Percentiles rank a stretch among this genome's conserved stretches.
Evolutionary conservation across 306 rosid genomes (phyloP).

Genomic region (Sechiopsis laciniata): DNA sequence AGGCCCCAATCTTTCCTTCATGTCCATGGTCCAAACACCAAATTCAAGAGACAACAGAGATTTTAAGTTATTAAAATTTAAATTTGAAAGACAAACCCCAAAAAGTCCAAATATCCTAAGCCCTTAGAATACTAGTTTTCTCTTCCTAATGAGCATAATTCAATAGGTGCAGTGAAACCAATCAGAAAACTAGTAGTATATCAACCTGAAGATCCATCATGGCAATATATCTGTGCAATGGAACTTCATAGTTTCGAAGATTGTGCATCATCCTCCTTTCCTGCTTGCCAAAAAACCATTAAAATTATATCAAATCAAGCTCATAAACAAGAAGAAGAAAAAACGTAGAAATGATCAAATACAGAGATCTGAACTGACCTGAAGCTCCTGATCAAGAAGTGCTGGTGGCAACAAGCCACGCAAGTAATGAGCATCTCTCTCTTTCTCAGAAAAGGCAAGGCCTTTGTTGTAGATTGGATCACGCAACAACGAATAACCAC

Average conservation of each 20-base stretch:
- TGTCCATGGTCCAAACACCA: background rate
- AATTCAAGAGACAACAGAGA: background rate
- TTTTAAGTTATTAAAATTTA: background rate
- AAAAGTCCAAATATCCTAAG: background rate
- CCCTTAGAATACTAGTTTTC: background rate
- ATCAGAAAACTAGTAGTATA: background rate
- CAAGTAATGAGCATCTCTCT: slow-evolving; percentile 91
- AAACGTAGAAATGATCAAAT: background rate
- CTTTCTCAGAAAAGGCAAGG: slow-evolving; percentile 70
- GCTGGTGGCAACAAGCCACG: slow-evolving; percentile 94
- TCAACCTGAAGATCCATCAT: slow-evolving; percentile 97
- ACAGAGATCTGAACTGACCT: slow-evolving; percentile 37
- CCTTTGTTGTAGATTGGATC: slow-evolving; percentile 97
- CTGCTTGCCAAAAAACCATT: slow-evolving; percentile 30
- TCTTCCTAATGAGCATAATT: background rate
- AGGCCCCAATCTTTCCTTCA: background rate
- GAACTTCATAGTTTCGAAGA: slow-evolving; percentile 84
- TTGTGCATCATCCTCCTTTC: slow-evolving; percentile 80
- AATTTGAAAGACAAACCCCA: background rate
- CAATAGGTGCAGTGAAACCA: background rate
- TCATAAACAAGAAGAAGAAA: background rate
- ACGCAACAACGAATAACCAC: slow-evolving; percentile 72
- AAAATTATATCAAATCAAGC: background rate
- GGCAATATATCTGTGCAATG: slow-evolving; percentile 78
- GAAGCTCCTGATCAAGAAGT: slow-evolving; percentile 67